Evolutionary conservation across 306 rosid genomes (phyloP).

Genomic region (Boehmeria nivea): DNA sequence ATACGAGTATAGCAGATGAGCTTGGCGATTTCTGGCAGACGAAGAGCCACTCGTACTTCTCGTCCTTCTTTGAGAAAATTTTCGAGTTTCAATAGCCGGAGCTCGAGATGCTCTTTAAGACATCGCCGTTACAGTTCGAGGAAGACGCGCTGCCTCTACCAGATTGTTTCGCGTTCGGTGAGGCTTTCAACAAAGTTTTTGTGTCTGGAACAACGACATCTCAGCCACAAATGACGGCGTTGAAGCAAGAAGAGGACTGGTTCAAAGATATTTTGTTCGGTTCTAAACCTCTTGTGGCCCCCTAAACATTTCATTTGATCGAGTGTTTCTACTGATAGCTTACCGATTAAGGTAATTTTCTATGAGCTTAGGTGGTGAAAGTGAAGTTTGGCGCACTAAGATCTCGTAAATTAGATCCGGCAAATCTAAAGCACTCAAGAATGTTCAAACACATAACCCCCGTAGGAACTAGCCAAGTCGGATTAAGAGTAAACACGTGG

Average conservation of each 20-base stretch:
- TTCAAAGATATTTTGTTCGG: conserved; percentile 65
- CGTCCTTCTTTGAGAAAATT: conserved; percentile 36
- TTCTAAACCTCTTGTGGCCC: conserved; percentile 67
- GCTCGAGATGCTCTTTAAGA: conserved; percentile 24
- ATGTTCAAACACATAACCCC: too few species aligned
- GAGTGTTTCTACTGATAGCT: conserved; percentile 33
- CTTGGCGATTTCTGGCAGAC: conserved; percentile 23
- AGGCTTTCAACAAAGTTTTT: conserved; percentile 36
- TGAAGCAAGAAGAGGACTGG: conserved; percentile 58
- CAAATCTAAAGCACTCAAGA: too few species aligned
- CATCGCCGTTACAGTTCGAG: neutral
- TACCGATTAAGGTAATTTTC: too few species aligned
- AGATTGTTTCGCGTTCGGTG: conserved; percentile 10
- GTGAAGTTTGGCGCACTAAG: too few species aligned
- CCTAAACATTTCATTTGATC: conserved; percentile 25
- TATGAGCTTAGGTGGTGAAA: too few species aligned
- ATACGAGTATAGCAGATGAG: conserved; percentile 24
- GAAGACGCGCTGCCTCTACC: conserved; percentile 21
- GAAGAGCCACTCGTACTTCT: conserved; percentile 27
- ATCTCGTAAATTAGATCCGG: too few species aligned
- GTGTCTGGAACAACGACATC: conserved; percentile 17
- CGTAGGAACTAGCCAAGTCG: too few species aligned
- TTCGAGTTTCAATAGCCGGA: conserved; percentile 43
- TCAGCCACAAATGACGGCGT: too few species aligned
- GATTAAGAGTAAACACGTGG: too few species aligned